phyloP scores from a whole-genome alignment of 2,329 filamentous ascomycete species.

The Truncatella angustata region DNA sequence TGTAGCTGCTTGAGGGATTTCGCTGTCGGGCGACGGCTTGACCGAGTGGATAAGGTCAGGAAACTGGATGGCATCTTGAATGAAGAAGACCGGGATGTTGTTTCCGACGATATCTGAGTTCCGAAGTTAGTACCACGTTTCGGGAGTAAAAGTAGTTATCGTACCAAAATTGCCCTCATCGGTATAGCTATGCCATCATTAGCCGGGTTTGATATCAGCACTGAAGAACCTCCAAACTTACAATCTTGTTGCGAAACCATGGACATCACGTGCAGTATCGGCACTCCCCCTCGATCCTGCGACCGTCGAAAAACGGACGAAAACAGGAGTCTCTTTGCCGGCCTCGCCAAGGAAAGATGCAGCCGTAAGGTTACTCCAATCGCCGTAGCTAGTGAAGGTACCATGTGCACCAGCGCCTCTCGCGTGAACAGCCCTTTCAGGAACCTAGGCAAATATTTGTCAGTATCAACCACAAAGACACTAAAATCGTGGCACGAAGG shows the following conservation, averaged over 20 bases:
- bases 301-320: conserved; percentile 61
- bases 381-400: conserved; percentile 56
- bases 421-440: conserved; percentile 49
- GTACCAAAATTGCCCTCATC: conserved; percentile 65
- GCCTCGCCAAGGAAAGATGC: conserved; percentile 53
- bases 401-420: conserved; percentile 59
- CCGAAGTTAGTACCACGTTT: not conserved
- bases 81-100: conserved; percentile 45
- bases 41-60: conserved; percentile 44
- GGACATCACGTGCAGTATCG: conserved; percentile 61
- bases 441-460: conserved; percentile 21
- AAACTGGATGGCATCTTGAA: conserved; percentile 47
- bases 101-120: conserved; percentile 46
- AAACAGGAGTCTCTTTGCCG: conserved; percentile 56
- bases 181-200: conserved; percentile 42
- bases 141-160: not conserved
- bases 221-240: conserved; percentile 15
- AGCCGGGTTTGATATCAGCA: not conserved
- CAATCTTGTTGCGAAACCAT: conserved; percentile 61
- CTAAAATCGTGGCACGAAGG: not conserved
- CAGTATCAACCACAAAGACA: conserved; percentile 10
- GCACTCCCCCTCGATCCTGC: conserved; percentile 57
- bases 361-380: conserved; percentile 61
- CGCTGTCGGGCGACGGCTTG: conserved; percentile 41
- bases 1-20: conserved; percentile 42